Conservation (phyloP, 2,329 filamentous ascomycete genomes). For the Cordyceps cateniannulata region DNA sequence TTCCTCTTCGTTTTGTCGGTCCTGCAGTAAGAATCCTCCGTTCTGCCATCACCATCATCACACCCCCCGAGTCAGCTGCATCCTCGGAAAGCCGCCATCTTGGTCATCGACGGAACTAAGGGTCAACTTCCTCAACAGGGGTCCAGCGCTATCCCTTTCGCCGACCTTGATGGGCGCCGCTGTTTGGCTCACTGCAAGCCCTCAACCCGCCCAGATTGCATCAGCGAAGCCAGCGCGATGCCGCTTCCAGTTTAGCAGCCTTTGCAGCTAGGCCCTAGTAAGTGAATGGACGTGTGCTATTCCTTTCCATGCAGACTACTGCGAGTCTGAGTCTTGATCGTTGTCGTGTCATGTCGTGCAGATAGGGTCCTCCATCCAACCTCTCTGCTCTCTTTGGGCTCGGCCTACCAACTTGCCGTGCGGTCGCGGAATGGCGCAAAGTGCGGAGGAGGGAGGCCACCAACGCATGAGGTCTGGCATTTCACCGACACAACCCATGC, state of each 20-base stretch:
- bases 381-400: background rate
- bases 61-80: background rate
- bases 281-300: background rate
- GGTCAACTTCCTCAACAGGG: background rate
- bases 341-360: background rate
- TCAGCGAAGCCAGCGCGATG: constrained; percentile 1
- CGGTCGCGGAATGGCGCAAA: background rate
- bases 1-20: background rate
- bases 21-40: background rate
- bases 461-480: background rate
- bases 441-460: background rate
- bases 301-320: background rate
- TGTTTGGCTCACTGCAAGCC: background rate
- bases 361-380: background rate
- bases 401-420: background rate
- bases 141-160: background rate
- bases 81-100: background rate
- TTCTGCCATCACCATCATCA: background rate
- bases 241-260: constrained; percentile 1
- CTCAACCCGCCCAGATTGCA: background rate
- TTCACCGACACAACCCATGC: background rate
- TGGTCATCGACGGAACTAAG: background rate
- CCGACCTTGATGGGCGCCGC: background rate
- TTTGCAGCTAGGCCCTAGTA: background rate
- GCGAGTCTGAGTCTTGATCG: background rate